Evolutionary conservation across 2,329 filamentous ascomycete genomes (phyloP).

Genomic region (Chalara sp.): DNA sequence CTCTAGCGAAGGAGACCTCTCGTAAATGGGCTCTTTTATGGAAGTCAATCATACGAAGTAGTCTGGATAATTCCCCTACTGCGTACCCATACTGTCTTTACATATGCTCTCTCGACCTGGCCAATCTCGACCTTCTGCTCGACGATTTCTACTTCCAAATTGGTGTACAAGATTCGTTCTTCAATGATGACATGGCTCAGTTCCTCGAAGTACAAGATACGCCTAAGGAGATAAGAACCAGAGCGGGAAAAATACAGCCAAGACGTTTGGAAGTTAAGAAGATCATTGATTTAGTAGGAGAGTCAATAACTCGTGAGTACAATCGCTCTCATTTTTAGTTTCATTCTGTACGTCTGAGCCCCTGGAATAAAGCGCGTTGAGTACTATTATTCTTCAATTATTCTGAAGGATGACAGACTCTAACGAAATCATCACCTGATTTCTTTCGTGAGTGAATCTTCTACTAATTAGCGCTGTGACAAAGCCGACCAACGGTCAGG

Average conservation of each 20-base stretch:
- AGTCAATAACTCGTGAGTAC: conserved; percentile 42
- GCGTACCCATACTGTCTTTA: conserved; percentile 70
- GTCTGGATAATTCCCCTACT: conserved; percentile 53
- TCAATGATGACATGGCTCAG: conserved; percentile 31
- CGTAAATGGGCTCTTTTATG: conserved; percentile 57
- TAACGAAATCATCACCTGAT: too few species aligned
- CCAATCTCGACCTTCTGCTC: conserved; percentile 53
- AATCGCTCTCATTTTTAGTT: too few species aligned
- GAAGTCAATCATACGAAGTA: conserved; percentile 62
- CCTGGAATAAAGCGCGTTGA: too few species aligned
- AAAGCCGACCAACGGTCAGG: too few species aligned
- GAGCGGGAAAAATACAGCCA: conserved; percentile 11
- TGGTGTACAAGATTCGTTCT: conserved; percentile 30
- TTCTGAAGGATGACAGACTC: too few species aligned
- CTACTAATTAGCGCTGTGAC: too few species aligned
- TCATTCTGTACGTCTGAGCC: too few species aligned
- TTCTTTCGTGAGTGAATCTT: too few species aligned
- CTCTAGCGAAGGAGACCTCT: conserved; percentile 5
- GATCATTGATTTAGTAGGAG: conserved; percentile 43
- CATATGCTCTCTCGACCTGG: conserved; percentile 56
- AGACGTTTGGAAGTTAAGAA: conserved; percentile 28
- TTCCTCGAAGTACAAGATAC: conserved; percentile 26
- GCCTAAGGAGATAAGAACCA: conserved; percentile 19
- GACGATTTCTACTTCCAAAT: conserved; percentile 38
- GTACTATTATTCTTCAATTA: too few species aligned